phyloP scores from a whole-genome alignment of 352 stramenopile genomes.

The Globisporangium nunn region DNA sequence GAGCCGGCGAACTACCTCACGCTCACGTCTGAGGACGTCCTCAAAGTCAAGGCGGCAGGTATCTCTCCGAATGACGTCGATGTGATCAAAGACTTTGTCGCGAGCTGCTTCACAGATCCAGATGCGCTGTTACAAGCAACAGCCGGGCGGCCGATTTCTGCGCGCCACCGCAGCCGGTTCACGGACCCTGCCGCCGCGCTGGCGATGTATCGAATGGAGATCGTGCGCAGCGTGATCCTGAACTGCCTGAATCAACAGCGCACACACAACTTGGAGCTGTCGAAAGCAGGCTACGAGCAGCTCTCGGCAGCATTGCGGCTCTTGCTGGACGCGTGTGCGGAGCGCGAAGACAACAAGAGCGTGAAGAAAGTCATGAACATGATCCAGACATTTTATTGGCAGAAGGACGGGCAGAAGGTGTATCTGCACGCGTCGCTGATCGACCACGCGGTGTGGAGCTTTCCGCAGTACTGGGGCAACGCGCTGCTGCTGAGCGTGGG shows the following conservation, averaged over 20 bases:
- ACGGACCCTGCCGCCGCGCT: conserved; percentile 38
- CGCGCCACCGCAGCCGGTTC: conserved; percentile 62
- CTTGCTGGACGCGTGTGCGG: conserved; percentile 52
- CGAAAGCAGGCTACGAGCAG: conserved; percentile 42
- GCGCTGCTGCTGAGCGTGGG: conserved; percentile 65
- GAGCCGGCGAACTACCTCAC: conserved; percentile 48
- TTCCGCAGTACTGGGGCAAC: conserved; percentile 65
- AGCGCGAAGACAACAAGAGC: conserved; percentile 55
- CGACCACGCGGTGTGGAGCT: conserved; percentile 59
- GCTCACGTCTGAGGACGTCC: conserved; percentile 34
- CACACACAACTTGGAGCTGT: conserved; percentile 46
- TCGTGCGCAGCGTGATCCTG: conserved; percentile 65
- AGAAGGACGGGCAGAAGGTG: conserved; percentile 25
- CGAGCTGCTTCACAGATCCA: conserved; percentile 67
- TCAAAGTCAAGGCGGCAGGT: conserved; percentile 47
- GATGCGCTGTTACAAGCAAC: conserved; percentile 29
- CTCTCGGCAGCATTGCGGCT: conserved; percentile 46
- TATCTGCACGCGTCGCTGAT: conserved; percentile 50
- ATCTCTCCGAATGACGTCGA: conserved; percentile 68
- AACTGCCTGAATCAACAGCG: conserved; percentile 66
- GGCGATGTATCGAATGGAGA: conserved; percentile 57
- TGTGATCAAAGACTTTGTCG: conserved; percentile 84
- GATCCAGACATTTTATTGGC: conserved; percentile 69
- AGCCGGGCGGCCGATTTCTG: conserved; percentile 15
- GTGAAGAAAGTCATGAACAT: conserved; percentile 82